These are phyloP conservation scores for Penicillium concentricum DNA, from an alignment of 2,329 filamentous ascomycete species.

Conservation along the genomic window DNA sequence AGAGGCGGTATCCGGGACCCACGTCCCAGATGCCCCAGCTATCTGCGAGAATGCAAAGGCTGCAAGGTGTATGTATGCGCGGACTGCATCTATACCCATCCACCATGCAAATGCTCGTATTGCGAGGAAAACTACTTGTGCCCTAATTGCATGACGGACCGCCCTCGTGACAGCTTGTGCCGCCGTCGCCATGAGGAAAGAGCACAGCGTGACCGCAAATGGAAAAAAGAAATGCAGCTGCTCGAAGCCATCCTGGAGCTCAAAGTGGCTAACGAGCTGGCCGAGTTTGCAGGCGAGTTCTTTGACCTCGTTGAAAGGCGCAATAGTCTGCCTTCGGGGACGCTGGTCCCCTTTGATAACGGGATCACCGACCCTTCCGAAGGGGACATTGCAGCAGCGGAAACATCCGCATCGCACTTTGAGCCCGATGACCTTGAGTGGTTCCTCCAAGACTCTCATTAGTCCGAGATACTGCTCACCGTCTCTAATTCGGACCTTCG, in stretches of 20 bases:
- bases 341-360: background rate
- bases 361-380: constrained; percentile 6
- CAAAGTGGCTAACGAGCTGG: constrained; percentile 45
- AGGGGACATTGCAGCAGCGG: constrained; percentile 2
- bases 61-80: constrained; percentile 49
- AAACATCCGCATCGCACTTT: constrained; percentile 8
- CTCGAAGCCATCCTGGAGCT: constrained; percentile 41
- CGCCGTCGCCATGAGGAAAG: constrained; percentile 41
- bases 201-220: constrained; percentile 39
- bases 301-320: constrained; percentile 32
- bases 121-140: constrained; percentile 46
- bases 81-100: constrained; percentile 41
- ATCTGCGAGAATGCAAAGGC: constrained; percentile 46
- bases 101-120: constrained; percentile 46
- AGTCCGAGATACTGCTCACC: background rate
- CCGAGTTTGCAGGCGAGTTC: constrained; percentile 43
- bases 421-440: constrained; percentile 10
- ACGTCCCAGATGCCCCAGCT: constrained; percentile 45
- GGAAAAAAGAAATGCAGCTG: constrained; percentile 42
- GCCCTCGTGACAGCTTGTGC: constrained; percentile 41
- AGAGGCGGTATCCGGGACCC: constrained; percentile 43
- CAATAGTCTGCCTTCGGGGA: background rate
- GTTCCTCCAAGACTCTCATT: constrained; percentile 17
- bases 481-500: background rate
- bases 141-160: constrained; percentile 44